These are phyloP conservation scores for Termitomyces eurrhizus DNA, from an alignment of 768 basidiomycete species.

Conservation along the genomic window DNA sequence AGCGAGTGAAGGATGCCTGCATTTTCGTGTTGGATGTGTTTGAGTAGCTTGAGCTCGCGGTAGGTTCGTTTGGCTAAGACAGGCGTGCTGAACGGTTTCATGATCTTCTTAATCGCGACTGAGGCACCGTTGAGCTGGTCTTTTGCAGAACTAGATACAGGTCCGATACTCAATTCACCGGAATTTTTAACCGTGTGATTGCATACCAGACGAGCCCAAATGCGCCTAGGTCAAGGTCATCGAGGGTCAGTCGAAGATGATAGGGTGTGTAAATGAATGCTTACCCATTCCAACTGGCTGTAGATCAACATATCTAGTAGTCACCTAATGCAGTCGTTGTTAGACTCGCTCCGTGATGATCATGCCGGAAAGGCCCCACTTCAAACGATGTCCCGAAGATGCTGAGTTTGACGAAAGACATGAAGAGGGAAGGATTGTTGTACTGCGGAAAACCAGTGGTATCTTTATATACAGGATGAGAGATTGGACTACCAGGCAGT, in stretches of 20 bases:
- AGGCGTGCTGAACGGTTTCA: constrained; percentile 99
- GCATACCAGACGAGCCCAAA: constrained; percentile 96
- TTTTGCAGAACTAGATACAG: constrained; percentile 71
- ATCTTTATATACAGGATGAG: not conserved
- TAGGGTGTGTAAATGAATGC: constrained; percentile 22
- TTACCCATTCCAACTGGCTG: constrained; percentile 99
- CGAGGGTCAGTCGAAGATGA: not conserved
- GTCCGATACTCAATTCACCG: not conserved
- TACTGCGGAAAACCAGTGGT: not conserved
- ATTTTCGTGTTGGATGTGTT: constrained; percentile 99
- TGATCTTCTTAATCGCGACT: constrained; percentile 99
- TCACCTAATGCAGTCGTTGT: constrained; percentile 55
- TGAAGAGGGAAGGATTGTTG: constrained; percentile 22
- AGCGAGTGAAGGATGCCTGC: constrained; percentile 37
- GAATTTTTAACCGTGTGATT: not conserved
- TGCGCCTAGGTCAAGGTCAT: constrained; percentile 52
- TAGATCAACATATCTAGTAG: constrained; percentile 97
- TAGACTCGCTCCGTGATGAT: constrained; percentile 6
- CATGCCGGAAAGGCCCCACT: constrained; percentile 35
- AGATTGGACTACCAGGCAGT: not conserved
- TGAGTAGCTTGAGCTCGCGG: constrained; percentile 94
- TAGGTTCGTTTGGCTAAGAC: constrained; percentile 98
- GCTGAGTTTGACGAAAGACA: constrained; percentile 97
- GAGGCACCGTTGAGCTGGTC: constrained; percentile 92
- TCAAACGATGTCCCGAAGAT: constrained; percentile 99